These are phyloP conservation scores for Zostera marina DNA, from an alignment of 116 monocot genomes.

Conservation along the genomic window DNA sequence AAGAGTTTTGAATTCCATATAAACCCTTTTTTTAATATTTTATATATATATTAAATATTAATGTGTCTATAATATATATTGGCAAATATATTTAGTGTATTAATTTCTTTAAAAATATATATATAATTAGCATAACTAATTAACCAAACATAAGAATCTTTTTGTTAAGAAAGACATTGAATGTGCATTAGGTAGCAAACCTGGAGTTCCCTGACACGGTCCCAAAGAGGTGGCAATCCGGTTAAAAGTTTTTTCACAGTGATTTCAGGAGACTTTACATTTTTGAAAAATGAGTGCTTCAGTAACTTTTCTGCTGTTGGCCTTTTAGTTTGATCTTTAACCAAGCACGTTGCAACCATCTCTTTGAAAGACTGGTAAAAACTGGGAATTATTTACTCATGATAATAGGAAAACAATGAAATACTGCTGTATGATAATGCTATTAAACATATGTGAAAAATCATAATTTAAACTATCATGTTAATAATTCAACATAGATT, in stretches of 20 bases:
- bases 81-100: too few relatives aligned
- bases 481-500: too few relatives aligned
- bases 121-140: too few relatives aligned
- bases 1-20: too few relatives aligned
- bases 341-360: slow-evolving; percentile 98
- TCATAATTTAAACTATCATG: too few relatives aligned
- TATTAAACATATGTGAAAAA: too few relatives aligned
- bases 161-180: not conserved
- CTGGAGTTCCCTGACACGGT: slow-evolving; percentile 82
- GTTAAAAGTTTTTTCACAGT: slow-evolving; percentile 48
- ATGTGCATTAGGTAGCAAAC: slow-evolving; percentile 16
- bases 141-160: too few relatives aligned
- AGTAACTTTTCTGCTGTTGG: slow-evolving; percentile 82
- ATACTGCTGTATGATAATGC: not conserved
- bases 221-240: slow-evolving; percentile 77
- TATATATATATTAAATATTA: too few relatives aligned
- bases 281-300: slow-evolving; percentile 84
- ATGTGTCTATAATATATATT: too few relatives aligned
- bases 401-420: not conserved
- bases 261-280: slow-evolving; percentile 57
- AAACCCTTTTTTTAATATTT: too few relatives aligned
- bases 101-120: too few relatives aligned
- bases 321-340: slow-evolving; percentile 92
- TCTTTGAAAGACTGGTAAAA: slow-evolving; percentile 61
- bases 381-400: slow-evolving; percentile 14